A percentile compares a stretch with the other conserved stretches of the same genome.
These are phyloP conservation scores for Myxozyma lipomycoides DNA, from an alignment of 805 yeast species.

Conservation along the genomic window DNA sequence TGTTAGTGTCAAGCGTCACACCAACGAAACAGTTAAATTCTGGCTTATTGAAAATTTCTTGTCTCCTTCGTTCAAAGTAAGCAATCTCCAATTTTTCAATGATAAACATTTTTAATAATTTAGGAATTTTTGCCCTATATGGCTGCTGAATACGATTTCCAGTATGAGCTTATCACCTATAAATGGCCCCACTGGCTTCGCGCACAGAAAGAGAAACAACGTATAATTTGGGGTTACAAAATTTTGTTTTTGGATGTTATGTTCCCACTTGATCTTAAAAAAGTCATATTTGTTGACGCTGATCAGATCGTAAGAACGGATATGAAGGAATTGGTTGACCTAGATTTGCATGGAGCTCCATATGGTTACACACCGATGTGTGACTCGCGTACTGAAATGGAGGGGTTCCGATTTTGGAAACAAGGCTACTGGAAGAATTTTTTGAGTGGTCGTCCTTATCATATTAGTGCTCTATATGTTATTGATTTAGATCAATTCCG, in stretches of 20 bases:
- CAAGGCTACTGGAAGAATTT: constrained; percentile 80
- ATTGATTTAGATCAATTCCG: constrained; percentile 72
- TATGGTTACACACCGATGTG: constrained; percentile 89
- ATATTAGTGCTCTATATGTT: constrained; percentile 76
- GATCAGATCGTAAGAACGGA: constrained; percentile 79
- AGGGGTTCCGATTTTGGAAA: constrained; percentile 88
- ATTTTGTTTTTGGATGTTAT: constrained; percentile 80
- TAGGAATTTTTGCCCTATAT: constrained; percentile 51
- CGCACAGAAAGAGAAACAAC: constrained; percentile 68
- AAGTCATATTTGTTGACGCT: constrained; percentile 81
- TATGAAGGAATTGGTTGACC: constrained; percentile 59
- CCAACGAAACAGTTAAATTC: constrained; percentile 64
- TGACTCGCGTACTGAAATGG: constrained; percentile 73
- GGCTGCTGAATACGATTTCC: constrained; percentile 57
- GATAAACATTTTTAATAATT: background rate
- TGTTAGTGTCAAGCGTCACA: constrained; percentile 64
- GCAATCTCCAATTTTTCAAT: background rate
- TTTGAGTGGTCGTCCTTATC: constrained; percentile 61
- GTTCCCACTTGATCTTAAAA: constrained; percentile 72
- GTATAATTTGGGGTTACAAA: constrained; percentile 86
- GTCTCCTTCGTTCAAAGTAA: constrained; percentile 60
- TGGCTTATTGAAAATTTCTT: constrained; percentile 83
- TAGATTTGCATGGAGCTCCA: constrained; percentile 74
- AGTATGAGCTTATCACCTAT: constrained; percentile 74
- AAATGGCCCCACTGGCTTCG: constrained; percentile 93